Evolutionary conservation across 129 eudicot genomes (phyloP).

Genomic region (Gnaphalium uliginosum): DNA sequence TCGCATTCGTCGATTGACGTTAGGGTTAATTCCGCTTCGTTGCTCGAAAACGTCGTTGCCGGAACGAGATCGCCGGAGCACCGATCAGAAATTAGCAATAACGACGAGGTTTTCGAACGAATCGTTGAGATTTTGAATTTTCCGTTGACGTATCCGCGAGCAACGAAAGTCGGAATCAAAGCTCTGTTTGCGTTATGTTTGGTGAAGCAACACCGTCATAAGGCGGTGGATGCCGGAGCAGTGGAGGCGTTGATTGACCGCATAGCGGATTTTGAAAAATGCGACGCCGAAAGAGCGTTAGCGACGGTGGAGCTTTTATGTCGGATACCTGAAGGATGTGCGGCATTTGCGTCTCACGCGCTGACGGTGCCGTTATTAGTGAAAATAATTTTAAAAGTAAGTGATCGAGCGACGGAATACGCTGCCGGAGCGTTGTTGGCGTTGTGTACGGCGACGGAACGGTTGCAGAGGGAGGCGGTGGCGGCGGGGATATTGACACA

Average conservation of each 20-base stretch:
- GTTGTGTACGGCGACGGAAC: conserved; percentile 70
- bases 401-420: conserved; percentile 90
- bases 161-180: conserved; percentile 72
- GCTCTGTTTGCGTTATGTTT: conserved; percentile 77
- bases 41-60: conserved; percentile 60
- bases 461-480: conserved; percentile 74
- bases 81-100: conserved; percentile 51
- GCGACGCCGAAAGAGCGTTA: conserved; percentile 88
- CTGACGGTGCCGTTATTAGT: conserved; percentile 73
- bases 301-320: conserved; percentile 89
- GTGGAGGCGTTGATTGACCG: conserved; percentile 65
- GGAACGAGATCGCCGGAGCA: conserved; percentile 77
- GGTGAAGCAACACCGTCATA: conserved; percentile 82
- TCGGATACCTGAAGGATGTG: conserved; percentile 72
- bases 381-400: conserved; percentile 63
- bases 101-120: conserved; percentile 61
- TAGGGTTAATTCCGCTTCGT: conserved; percentile 74
- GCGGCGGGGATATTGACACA: conserved; percentile 85
- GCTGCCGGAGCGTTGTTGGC: conserved; percentile 86
- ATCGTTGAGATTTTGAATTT: conserved; percentile 53
- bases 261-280: conserved; percentile 70
- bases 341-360: conserved; percentile 72
- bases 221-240: conserved; percentile 82
- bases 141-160: conserved; percentile 71
- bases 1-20: conserved; percentile 75